Percentiles rank a stretch among this genome's conserved stretches.
These are phyloP conservation scores for Alternaria ethzedia DNA, from an alignment of 2,329 filamentous ascomycete species.

Conservation along the genomic window DNA sequence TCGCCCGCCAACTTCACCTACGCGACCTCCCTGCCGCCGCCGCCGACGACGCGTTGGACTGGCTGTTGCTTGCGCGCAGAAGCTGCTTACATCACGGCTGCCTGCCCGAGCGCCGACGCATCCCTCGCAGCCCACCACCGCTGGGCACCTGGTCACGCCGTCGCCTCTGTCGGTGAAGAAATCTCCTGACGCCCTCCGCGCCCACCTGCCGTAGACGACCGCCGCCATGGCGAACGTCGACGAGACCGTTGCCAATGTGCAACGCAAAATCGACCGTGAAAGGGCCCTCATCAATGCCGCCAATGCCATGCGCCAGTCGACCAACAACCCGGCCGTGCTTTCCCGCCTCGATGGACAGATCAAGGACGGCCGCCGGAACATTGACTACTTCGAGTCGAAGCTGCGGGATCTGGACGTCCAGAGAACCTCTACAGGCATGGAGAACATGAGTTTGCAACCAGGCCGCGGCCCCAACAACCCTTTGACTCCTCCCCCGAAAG, in stretches of 20 bases:
- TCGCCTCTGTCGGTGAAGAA: slow-evolving; percentile 36
- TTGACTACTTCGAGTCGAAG: slow-evolving; percentile 94
- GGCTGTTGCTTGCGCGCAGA: slow-evolving; percentile 10
- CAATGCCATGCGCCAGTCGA: slow-evolving; percentile 93
- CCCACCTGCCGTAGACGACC: slow-evolving; percentile 15
- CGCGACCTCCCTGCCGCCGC: slow-evolving; percentile 11
- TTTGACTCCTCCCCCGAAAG: slow-evolving; percentile 73
- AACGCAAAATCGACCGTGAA: slow-evolving; percentile 97
- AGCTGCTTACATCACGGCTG: slow-evolving; percentile 19
- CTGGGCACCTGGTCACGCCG: slow-evolving; percentile 35
- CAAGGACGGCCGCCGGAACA: slow-evolving; percentile 88
- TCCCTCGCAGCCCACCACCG: slow-evolving; percentile 26
- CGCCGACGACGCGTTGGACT: slow-evolving; percentile 10
- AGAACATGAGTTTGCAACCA: slow-evolving; percentile 68
- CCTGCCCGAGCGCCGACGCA: slow-evolving; percentile 36
- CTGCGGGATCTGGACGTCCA: slow-evolving; percentile 87
- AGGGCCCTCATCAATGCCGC: slow-evolving; percentile 93
- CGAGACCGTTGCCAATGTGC: slow-evolving; percentile 76
- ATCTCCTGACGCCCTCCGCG: slow-evolving; percentile 30
- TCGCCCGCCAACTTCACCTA: slow-evolving; percentile 13
- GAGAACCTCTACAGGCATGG: slow-evolving; percentile 71
- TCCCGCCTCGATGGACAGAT: slow-evolving; percentile 93
- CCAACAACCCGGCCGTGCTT: slow-evolving; percentile 89
- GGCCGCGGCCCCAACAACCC: slow-evolving; percentile 49
- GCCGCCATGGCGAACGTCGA: slow-evolving; percentile 64